Conservation (phyloP, 1,284 basidiomycete genomes). For the Amylostereum areolatum region DNA sequence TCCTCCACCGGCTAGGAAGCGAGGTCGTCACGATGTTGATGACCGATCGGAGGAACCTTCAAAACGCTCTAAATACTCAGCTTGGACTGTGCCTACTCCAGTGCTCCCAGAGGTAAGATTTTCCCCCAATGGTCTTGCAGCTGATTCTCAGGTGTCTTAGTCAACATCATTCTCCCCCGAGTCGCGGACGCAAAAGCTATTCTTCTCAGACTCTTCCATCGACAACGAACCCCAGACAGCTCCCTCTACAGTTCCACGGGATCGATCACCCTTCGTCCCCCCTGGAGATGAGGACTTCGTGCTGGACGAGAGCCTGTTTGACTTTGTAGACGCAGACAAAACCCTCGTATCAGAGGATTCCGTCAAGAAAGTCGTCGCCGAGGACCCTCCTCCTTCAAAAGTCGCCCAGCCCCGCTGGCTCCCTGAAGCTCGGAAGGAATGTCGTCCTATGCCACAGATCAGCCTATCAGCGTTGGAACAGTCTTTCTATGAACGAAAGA, state of each 20-base stretch:
- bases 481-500: background rate
- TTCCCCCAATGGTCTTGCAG: too few species aligned
- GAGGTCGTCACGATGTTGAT: too few species aligned
- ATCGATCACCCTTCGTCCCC: background rate
- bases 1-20: too few species aligned
- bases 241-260: background rate
- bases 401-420: background rate
- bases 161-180: too few species aligned
- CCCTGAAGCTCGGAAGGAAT: too few species aligned
- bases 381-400: background rate
- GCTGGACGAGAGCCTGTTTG: slow-evolving; percentile 27
- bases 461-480: background rate
- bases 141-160: too few species aligned
- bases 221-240: too few species aligned
- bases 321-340: slow-evolving; percentile 14
- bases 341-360: background rate
- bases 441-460: background rate
- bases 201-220: slow-evolving; percentile 4
- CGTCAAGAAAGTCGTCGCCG: too few species aligned
- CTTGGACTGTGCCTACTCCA: too few species aligned
- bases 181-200: background rate
- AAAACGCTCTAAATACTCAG: too few species aligned
- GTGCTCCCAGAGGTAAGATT: too few species aligned
- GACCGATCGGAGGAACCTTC: too few species aligned
- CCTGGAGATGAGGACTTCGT: slow-evolving; percentile 23